Conservation (phyloP, 2,329 filamentous ascomycete species). For the Elsinoe australis region DNA sequence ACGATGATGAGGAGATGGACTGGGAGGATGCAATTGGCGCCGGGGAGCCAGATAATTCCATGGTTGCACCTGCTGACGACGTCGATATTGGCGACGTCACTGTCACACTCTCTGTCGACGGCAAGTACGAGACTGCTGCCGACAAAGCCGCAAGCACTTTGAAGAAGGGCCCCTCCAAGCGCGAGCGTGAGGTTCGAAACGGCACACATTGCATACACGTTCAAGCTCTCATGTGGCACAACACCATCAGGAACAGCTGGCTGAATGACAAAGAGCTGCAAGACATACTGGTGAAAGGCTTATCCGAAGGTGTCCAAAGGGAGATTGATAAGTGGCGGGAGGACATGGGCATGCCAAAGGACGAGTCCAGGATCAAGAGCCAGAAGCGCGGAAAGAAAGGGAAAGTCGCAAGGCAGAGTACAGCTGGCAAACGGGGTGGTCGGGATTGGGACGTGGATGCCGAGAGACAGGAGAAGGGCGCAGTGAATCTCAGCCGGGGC, state of each 20-base stretch:
- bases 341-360: slow-evolving; percentile 48
- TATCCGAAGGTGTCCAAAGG: slow-evolving; percentile 60
- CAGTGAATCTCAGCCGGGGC: slow-evolving; percentile 69
- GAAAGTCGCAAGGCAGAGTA: slow-evolving; percentile 32
- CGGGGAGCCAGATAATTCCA: slow-evolving; percentile 19
- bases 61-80: slow-evolving; percentile 20
- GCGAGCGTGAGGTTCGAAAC: slow-evolving; percentile 68
- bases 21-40: slow-evolving; percentile 50
- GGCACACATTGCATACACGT: slow-evolving; percentile 85
- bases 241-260: slow-evolving; percentile 77
- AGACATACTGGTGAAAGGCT: slow-evolving; percentile 63
- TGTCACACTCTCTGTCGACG: slow-evolving; percentile 32
- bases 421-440: slow-evolving; percentile 39
- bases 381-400: slow-evolving; percentile 33
- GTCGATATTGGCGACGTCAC: slow-evolving; percentile 29
- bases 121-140: slow-evolving; percentile 35
- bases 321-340: slow-evolving; percentile 67
- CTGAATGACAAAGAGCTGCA: slow-evolving; percentile 69
- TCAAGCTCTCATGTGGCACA: slow-evolving; percentile 80
- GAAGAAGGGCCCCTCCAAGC: slow-evolving; percentile 81
- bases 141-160: slow-evolving; percentile 34
- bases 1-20: slow-evolving; percentile 53
- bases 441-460: slow-evolving; percentile 68
- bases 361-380: slow-evolving; percentile 31
- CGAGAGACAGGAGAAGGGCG: slow-evolving; percentile 59